Percentiles rank a stretch among this genome's conserved stretches.
These are phyloP conservation scores for Colletotrichum sojae DNA, from an alignment of 2,329 filamentous ascomycete species.

Conservation along the genomic window DNA sequence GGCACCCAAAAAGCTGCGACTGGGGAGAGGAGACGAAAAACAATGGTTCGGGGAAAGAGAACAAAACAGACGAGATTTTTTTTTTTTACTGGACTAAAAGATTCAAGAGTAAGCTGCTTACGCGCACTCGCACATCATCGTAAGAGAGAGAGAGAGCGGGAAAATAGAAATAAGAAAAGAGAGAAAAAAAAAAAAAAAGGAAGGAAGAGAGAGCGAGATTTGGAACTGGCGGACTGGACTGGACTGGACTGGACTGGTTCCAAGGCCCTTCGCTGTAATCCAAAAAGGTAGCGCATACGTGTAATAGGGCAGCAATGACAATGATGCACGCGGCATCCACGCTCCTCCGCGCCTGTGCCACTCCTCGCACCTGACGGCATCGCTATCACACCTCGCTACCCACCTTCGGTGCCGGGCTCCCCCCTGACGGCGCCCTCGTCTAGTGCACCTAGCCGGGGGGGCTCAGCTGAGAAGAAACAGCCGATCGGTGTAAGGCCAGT, in stretches of 20 bases:
- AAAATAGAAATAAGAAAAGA: conserved; percentile 13
- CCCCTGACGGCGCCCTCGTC: conserved; percentile 1
- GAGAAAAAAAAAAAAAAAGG: conserved; percentile 8
- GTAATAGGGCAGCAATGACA: conserved; percentile 13
- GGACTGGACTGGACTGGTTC: neutral
- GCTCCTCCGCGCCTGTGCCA: conserved; percentile 23
- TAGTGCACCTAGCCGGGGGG: neutral
- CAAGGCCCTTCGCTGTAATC: conserved; percentile 28
- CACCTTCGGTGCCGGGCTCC: conserved; percentile 6
- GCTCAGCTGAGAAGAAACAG: conserved; percentile 6
- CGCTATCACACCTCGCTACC: conserved; percentile 11
- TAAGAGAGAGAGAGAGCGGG: too few relatives aligned
- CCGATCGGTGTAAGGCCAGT: conserved; percentile 9
- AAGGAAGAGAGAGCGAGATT: conserved; percentile 14
- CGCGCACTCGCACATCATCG: too few relatives aligned
- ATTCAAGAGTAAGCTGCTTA: too few relatives aligned
- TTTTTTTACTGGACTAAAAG: too few relatives aligned
- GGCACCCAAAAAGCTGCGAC: conserved; percentile 2
- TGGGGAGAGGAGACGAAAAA: neutral
- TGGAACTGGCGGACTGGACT: neutral
- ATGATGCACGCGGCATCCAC: conserved; percentile 1
- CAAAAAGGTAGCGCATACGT: too few relatives aligned
- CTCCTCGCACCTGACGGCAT: conserved; percentile 4
- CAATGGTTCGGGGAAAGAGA: neutral
- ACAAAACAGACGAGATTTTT: neutral